A percentile compares a stretch with the other conserved stretches of the same genome.
Evolutionary conservation across 352 stramenopile genomes (phyloP).

Genomic region (Ophiocytium majus): DNA sequence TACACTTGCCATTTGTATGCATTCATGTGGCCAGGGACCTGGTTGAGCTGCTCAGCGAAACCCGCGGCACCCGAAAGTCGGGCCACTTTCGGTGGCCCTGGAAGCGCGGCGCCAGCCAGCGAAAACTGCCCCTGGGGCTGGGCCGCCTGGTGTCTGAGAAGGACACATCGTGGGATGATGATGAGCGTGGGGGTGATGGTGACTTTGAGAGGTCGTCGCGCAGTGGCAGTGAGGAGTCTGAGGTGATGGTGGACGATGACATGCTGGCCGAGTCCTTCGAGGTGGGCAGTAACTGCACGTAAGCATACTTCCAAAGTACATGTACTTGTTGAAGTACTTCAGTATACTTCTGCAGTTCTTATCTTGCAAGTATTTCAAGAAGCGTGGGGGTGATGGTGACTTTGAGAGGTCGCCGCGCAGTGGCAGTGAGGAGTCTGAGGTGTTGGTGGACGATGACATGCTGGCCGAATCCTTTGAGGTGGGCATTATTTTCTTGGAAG

Average conservation of each 20-base stretch:
- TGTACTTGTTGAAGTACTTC: no score
- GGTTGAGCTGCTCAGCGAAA: not conserved
- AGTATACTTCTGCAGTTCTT: no score
- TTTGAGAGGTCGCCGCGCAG: not conserved
- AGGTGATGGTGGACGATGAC: not conserved
- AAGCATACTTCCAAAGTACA: no score
- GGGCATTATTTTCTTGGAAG: no score
- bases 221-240: not conserved
- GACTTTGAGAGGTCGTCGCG: no score
- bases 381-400: not conserved
- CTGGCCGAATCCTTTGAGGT: not conserved
- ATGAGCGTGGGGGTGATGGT: not conserved
- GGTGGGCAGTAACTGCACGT: no score
- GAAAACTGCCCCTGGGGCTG: not conserved
- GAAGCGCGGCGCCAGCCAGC: not conserved
- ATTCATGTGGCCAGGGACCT: no score
- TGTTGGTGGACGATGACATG: not conserved
- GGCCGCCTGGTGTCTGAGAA: not conserved
- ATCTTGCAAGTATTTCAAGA: no score
- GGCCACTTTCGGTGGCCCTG: not conserved
- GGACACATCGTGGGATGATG: not conserved
- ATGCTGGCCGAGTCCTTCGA: not conserved
- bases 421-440: not conserved
- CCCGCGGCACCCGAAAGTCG: not conserved
- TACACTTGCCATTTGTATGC: no score